Evolutionary conservation across 495 filamentous ascomycete species (phyloP), one percentile per base, ranked within the genome.

Genomic region (Tuber magnatum): DNA sequence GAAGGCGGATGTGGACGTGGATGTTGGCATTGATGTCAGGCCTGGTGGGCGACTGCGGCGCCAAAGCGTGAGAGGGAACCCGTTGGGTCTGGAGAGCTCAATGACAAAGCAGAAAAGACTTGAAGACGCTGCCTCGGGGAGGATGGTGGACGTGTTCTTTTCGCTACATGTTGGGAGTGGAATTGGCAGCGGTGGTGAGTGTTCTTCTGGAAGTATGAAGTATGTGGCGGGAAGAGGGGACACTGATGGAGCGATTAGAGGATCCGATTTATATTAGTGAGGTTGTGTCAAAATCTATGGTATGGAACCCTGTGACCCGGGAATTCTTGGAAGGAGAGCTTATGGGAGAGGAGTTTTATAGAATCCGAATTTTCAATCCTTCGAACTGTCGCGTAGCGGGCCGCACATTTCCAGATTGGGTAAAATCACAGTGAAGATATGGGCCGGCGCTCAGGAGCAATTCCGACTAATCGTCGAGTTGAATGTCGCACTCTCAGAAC

Each of bases 251-350:
- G 87, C 69, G 73, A 77, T 65, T 38, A 81, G 83, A 88, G 51
- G 90, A 92, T 32, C 94, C 95, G 0, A 84, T 98, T 38, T 99
- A 98, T 83, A 89, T 97, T 82, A 97, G 93, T 84, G 95, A 99
- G 85, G 85, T 92, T 61, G 86, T 90, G 24, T 88, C 92, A 76
- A 89, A 89, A 82, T 88, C 92, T 24, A 94, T 92, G 83, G 87
- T 88, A 84, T 71, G 85, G 74, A 38, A 20, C 38, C 68, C 75
- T 69, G 43, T 8, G 35, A 28, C 8, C n/a, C 20, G 65, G 24
- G 4, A 10, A 42, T 14, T 56, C 16, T 41, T 41, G 38, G 42
- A 46, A 35, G 28, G 28, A 22, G 70, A 80, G 24, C 69, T 79
- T 38, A 80, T 18, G 18, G 24, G 14, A 42, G 41, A 68, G 44